These are phyloP conservation scores for Penicillium sp. DNA, from an alignment of 2,329 filamentous ascomycete species.

Conservation along the genomic window DNA sequence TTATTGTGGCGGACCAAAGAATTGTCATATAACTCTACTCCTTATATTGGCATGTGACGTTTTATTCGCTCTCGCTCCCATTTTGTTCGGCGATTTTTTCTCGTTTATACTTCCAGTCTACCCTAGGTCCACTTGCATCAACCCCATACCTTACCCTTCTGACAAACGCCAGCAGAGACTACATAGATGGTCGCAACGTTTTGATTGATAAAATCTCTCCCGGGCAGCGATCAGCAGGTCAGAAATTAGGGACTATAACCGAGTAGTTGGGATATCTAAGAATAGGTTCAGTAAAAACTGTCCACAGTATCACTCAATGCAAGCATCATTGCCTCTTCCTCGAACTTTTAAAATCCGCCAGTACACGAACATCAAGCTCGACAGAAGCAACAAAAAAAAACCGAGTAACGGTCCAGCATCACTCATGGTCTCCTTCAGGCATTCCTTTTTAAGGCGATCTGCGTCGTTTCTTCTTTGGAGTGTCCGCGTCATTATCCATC, in stretches of 20 bases:
- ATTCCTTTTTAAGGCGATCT: background rate
- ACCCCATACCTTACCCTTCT: background rate
- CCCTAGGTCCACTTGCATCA: background rate
- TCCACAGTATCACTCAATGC: background rate
- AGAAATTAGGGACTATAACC: background rate
- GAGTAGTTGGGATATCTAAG: background rate
- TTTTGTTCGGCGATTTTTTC: background rate
- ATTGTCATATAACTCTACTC: background rate
- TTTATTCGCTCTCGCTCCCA: background rate
- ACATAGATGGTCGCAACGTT: background rate
- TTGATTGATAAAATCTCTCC: background rate
- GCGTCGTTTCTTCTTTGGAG: constrained; percentile 8
- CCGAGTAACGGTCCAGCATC: background rate
- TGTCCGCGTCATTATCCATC: background rate
- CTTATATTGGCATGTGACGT: background rate
- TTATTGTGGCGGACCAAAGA: background rate
- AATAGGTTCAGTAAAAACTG: background rate
- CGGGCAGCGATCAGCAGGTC: background rate
- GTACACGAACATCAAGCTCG: background rate
- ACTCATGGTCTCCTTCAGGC: background rate
- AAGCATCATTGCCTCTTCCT: background rate
- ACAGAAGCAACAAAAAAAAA: background rate
- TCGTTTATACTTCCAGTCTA: background rate
- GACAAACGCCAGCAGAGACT: background rate
- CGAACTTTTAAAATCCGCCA: background rate